Evolutionary conservation across 75 land plant genomes (phyloP).

Genomic region (Pinus taeda): DNA sequence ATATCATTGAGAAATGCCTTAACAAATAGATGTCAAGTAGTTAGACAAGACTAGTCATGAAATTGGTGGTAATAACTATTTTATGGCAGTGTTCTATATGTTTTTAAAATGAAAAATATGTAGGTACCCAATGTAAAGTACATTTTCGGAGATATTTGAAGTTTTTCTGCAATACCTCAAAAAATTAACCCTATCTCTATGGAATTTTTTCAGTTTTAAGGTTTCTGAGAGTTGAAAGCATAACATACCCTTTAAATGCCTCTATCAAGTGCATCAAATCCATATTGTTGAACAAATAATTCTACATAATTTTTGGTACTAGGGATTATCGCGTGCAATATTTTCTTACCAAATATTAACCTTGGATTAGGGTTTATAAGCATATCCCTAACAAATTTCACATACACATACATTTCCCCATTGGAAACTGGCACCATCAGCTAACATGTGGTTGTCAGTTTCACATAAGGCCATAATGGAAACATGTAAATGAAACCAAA

Average conservation of each 20-base stretch:
- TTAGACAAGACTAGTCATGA: no score
- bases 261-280: constrained; percentile 59
- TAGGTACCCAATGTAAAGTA: no score
- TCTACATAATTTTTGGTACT: constrained; percentile 55
- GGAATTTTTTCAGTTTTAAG: no score
- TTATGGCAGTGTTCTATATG: no score
- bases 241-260: constrained; percentile 54
- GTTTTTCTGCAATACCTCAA: no score
- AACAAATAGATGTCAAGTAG: no score
- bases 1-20: no score
- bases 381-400: constrained; percentile 14
- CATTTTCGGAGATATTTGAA: no score
- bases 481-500: constrained; percentile 18
- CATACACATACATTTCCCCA: constrained; percentile 40
- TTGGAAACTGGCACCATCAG: constrained; percentile 35
- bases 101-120: no score
- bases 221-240: no score
- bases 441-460: constrained; percentile 23
- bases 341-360: constrained; percentile 18
- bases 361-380: constrained; percentile 7
- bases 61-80: no score
- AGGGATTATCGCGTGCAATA: constrained; percentile 61
- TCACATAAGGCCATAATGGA: constrained; percentile 38
- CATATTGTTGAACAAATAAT: constrained; percentile 54
- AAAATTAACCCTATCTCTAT: no score